A percentile compares a stretch with the other conserved stretches of the same genome.
phyloP scores from a whole-genome alignment of 2,329 filamentous ascomycete genomes.

The Scedosporium apiospermum region DNA sequence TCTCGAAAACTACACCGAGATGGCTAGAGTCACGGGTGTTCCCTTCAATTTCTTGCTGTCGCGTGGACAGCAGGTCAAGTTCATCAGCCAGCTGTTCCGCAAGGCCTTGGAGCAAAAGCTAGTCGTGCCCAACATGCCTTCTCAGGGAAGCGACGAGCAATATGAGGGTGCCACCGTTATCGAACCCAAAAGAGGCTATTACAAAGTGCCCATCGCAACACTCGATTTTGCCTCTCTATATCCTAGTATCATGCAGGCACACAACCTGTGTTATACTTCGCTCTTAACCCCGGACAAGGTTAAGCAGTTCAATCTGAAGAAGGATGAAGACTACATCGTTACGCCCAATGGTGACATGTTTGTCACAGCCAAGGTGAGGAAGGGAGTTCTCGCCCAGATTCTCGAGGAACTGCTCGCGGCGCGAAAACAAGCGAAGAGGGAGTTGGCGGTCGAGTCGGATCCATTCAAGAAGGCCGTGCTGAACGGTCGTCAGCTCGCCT shows the following conservation, averaged over 20 bases:
- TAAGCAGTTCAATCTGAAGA: conserved; percentile 66
- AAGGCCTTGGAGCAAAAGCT: conserved; percentile 90
- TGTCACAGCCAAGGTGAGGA: conserved; percentile 77
- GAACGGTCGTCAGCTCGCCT: conserved; percentile 89
- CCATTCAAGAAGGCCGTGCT: conserved; percentile 96
- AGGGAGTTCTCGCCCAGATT: conserved; percentile 90
- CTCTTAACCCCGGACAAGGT: conserved; percentile 68
- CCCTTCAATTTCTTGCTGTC: conserved; percentile 92
- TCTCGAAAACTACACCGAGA: conserved; percentile 98
- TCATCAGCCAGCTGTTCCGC: conserved; percentile 92
- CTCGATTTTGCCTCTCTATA: conserved; percentile 98
- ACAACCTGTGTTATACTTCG: conserved; percentile 97
- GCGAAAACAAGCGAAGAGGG: conserved; percentile 88
- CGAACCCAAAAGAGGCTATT: conserved; percentile 86
- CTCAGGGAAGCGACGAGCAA: conserved; percentile 68
- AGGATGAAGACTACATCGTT: conserved; percentile 92
- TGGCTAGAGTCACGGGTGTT: conserved; percentile 98
- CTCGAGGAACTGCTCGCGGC: conserved; percentile 85
- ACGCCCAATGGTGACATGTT: conserved; percentile 94
- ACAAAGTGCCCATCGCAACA: conserved; percentile 89
- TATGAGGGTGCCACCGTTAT: conserved; percentile 98
- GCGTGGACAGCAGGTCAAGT: conserved; percentile 92
- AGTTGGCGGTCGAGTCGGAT: conserved; percentile 80
- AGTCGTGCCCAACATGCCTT: conserved; percentile 79
- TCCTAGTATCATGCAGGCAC: conserved; percentile 96